A percentile compares a stretch with the other conserved stretches of the same genome.
Conservation (phyloP, 495 filamentous ascomycete genomes). For the Daldinia childiae region DNA sequence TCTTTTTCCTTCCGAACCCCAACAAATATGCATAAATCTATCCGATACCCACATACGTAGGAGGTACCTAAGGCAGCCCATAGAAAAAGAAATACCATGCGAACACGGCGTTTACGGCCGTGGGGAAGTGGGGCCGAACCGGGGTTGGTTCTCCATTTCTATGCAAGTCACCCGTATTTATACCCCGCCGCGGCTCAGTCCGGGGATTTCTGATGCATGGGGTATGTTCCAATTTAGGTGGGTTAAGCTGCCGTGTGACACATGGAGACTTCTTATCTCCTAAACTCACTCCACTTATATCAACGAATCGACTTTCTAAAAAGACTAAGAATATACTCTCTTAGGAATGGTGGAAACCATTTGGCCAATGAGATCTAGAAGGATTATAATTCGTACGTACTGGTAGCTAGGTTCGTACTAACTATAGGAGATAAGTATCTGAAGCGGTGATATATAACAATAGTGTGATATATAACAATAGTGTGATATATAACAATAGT, state of each 20-base stretch:
- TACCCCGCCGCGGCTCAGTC: neutral
- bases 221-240: neutral
- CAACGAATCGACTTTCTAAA: neutral
- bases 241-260: neutral
- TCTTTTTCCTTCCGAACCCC: too few relatives aligned
- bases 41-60: too few relatives aligned
- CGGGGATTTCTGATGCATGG: neutral
- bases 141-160: neutral
- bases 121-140: neutral
- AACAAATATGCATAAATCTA: too few relatives aligned
- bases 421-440: neutral
- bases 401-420: neutral
- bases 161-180: neutral
- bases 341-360: neutral
- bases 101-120: neutral
- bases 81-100: neutral
- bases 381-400: neutral
- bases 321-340: neutral
- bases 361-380: neutral
- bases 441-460: neutral
- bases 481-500: too few relatives aligned
- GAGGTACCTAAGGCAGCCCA: too few relatives aligned
- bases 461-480: too few relatives aligned
- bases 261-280: neutral
- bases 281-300: neutral